A percentile compares a stretch with the other conserved stretches of the same genome.
phyloP scores from a whole-genome alignment of 805 yeast genomes.

The Cyberlindnera japonica region DNA sequence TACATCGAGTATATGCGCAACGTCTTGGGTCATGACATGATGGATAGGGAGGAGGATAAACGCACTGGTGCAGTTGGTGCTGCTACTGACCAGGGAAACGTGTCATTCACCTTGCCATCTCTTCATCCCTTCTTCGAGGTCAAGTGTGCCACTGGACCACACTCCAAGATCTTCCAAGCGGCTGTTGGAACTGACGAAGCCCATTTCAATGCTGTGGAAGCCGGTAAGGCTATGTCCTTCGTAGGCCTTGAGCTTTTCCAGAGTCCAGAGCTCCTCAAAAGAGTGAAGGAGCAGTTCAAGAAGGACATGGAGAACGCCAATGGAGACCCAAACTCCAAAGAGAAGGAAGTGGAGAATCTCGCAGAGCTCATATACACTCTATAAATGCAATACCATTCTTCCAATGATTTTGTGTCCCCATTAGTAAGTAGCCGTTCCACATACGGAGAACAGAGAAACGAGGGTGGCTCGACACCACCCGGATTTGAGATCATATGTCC shows the following conservation, averaged over 20 bases:
- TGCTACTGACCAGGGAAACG: conserved; percentile 10
- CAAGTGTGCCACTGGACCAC: conserved; percentile 2
- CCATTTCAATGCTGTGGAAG: conserved; percentile 3
- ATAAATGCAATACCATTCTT: no score
- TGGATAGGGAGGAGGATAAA: not conserved
- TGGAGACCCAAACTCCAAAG: no score
- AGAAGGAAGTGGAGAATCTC: no score
- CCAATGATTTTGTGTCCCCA: no score
- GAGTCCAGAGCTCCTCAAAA: not conserved
- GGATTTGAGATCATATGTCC: no score
- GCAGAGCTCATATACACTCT: no score
- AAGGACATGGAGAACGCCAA: conserved; percentile 1
- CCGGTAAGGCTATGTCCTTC: conserved; percentile 2
- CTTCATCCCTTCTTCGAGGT: conserved; percentile 9
- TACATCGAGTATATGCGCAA: conserved; percentile 4
- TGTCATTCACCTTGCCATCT: conserved; percentile 9
- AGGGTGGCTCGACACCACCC: no score
- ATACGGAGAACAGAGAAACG: no score
- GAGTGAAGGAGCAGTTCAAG: conserved; percentile 1
- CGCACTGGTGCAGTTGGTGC: not conserved
- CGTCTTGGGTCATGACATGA: not conserved
- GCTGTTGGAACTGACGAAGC: conserved; percentile 8
- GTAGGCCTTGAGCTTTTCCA: not conserved
- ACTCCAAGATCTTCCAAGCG: conserved; percentile 4
- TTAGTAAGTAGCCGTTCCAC: no score